Base-by-base conservation (phyloP, 306 rosid species). In the peach (Prunus persica) region DNA sequence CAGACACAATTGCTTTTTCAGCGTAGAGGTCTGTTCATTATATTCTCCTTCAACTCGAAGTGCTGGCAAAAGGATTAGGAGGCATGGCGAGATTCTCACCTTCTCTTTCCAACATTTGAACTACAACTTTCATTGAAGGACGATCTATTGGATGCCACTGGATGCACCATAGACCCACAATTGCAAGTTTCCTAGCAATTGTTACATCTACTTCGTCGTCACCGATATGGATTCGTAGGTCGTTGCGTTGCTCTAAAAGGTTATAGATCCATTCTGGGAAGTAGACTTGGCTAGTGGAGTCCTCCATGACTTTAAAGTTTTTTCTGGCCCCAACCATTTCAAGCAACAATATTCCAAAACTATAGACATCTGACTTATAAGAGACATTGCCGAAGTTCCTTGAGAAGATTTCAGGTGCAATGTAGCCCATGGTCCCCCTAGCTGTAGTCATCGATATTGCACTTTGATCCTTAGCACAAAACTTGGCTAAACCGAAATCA, bases 401-500 rank as follows among this genome's bases (percentile, higher is more conserved):
- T 1, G 81, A 84, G 50, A 84, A 65, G n/a, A 84, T 83, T 69
- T 81, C 87, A 0, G 80, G 83, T 19, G 85, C 83, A 34, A 81
- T 84, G 54, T 84, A 84, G 1, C 87, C 87, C 25, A 74, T 3
- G 12, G 87, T 81, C 24, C 87, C 85, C 51, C 81, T 81, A 0
- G 74, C 81, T 5, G 85, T 22, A 5, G 83, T 84, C 70, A 84
- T 78, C 0, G 85, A 81, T 3, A 81, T 83, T 5, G 54, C 24
- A 49, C 83, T 84, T 57, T 71, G 83, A 19, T 81, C 83, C 55
- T 73, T 84, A 0, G 81, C 75, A 47, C 83, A 84, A 51, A 84
- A 75, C 43, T 84, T 84, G 38, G 85, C 81, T 12, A 81, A 34
- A 14, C 85, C 79, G 16, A 84, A 84, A 69, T 84, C 85, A 69